Base-by-base conservation (phyloP, 2,329 filamentous ascomycete genomes). In the Eutypella sp. region DNA sequence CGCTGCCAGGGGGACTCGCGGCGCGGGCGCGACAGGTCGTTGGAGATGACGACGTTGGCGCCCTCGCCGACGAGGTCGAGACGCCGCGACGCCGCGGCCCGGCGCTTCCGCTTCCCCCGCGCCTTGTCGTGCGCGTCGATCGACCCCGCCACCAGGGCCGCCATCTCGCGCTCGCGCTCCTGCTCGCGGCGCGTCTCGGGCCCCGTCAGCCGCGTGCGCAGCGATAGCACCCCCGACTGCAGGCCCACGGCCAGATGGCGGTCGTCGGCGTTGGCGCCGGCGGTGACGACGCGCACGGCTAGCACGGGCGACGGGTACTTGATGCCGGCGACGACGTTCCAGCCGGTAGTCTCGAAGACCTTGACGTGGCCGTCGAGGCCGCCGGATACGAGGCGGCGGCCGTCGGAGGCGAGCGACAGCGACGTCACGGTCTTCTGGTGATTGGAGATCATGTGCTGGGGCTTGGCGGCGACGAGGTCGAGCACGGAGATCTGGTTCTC, bases 381-480 rank as follows among this genome's bases (percentile, higher is more conserved):
- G 67, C 90, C 93, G 53, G 85, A 91, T 44, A 99, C 79, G 46
- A 99, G 76, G 42, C 93, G 82, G 42, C 82, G 82, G 40, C 87
- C 88, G 55, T 87, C 81, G 38, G 89, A 91, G 7, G 90, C 91
- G 27, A 95, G 73, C 42, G 85, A 84, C 45, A 99, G 76, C 7
- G 87, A 84, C 0, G 93, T 97, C 49, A 99, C 91, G 1, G 93
- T 96, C 80, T 97, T 99, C 64, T 99, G 93, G 68, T 99, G 93
- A 64, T 95, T 97, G 57, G 84, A 85, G 52, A 99, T 84, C 61
- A 95, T 75, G 57, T 90, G 85, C 47, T 96, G 73, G 4, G 92
- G 90, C 61, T 89, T 89, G 22, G 88, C 93, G 41, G 91, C 92
- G 15, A 97, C 86, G 38, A 99, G 79, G 65, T 99, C 93, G 50